phyloP scores from a whole-genome alignment of 345 rosid species.

The Citrus sp. region DNA sequence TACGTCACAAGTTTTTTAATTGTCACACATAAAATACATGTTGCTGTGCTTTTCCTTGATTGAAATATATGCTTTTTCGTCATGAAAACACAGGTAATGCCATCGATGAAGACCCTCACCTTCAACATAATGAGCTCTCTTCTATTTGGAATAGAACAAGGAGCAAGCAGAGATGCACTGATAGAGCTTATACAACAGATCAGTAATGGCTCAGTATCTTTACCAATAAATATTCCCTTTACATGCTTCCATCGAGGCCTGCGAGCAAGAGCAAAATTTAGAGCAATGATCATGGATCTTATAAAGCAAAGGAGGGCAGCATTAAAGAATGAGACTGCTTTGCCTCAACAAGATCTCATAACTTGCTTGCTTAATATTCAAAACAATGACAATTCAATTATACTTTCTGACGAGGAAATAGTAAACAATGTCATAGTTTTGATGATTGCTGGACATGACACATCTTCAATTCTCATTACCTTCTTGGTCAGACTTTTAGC shows the following conservation, averaged over 20 bases:
- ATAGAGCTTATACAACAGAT: conserved; percentile 10
- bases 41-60: neutral
- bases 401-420: conserved; percentile 17
- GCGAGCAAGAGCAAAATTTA: neutral
- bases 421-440: conserved; percentile 7
- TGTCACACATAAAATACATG: too few species aligned
- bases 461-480: conserved; percentile 25
- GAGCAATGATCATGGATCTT: neutral
- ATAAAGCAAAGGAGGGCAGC: conserved; percentile 4
- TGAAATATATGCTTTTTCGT: neutral
- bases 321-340: neutral
- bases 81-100: conserved; percentile 18
- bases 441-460: conserved; percentile 30
- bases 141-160: conserved; percentile 29
- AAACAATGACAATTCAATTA: neutral
- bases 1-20: neutral
- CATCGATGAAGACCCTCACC: conserved; percentile 35
- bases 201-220: conserved; percentile 20
- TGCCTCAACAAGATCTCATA: conserved; percentile 20
- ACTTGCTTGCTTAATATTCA: conserved; percentile 17
- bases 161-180: conserved; percentile 13
- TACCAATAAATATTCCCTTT: conserved; percentile 32
- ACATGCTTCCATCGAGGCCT: conserved; percentile 17
- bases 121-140: conserved; percentile 32
- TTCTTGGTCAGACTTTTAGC: conserved; percentile 22